Evolutionary conservation across 306 rosid genomes (phyloP), one percentile per base, ranked within the genome.

Genomic region (Rosa chinensis): DNA sequence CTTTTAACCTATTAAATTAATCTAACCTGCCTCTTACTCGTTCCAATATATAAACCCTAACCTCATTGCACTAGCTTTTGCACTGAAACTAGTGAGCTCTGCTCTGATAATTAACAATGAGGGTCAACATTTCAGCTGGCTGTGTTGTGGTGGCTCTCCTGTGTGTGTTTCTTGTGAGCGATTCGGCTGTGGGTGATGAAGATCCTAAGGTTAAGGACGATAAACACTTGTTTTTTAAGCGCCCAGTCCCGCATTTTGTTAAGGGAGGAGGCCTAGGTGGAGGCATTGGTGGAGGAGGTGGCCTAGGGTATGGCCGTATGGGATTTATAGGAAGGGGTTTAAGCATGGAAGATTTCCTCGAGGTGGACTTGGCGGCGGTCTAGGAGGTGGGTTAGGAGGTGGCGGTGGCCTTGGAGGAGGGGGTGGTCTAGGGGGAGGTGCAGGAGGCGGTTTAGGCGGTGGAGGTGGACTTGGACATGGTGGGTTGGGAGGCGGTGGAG

Each of bases 241-340:
- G 56, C 39, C 86, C 81, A 21, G 5, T 20, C n/a, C 77, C 67
- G 49, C 84, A 11, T 76, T 49, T 85, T 8, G 32, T 10, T 3
- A 72, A 73, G 18, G 44, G 44, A 20, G 84, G 56, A 61, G 70
- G 80, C 67, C 47, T 75, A 17, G 80, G 80, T 66, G 80, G 9
- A 28, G 28, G 28, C 28, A 28, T 28, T 28, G 28, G 28, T 28
- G 28, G 28, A 28, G 28, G 1, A 28, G 28, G 28, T 28, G 28
- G 28, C 28, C 62, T 77, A 5, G 87, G 82, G 55, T 77, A 58
- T n/a, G n/a, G n/a, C n/a, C n/a, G n/a, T n/a, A n/a, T 47, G 84
- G 76, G n/a, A 80, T 80, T 64, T 80, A 80, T 20, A 44, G 43
- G 79, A 82, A 78, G 39, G 76, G 87, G 18, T 84, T 84, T 14